These are phyloP conservation scores for Carpinus fangiana DNA, from an alignment of 306 rosid species.

Conservation along the genomic window DNA sequence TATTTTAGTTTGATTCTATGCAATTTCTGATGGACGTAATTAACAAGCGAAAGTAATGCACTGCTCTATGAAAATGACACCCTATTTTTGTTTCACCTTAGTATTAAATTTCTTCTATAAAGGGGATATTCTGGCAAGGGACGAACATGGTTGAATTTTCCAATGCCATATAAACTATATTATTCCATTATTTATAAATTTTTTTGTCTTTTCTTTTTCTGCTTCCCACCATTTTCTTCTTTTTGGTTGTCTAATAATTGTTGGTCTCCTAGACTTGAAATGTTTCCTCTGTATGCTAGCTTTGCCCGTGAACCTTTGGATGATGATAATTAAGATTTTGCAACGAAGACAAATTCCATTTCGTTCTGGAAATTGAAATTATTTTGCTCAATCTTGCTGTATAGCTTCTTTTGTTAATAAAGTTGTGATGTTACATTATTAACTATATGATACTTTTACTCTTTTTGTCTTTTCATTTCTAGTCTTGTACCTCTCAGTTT, in stretches of 20 bases:
- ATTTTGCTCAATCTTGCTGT: background rate
- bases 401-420: background rate
- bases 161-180: background rate
- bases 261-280: slow-evolving; percentile 1
- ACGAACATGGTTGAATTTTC: slow-evolving; percentile 11
- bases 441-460: background rate
- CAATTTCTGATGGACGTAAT: background rate
- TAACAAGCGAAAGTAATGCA: background rate
- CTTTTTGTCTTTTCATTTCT: background rate
- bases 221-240: slow-evolving; percentile 9
- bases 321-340: background rate
- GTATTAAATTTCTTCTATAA: slow-evolving; percentile 6
- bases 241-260: background rate
- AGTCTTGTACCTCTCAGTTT: background rate
- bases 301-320: slow-evolving; percentile 27
- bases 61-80: slow-evolving; percentile 18
- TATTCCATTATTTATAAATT: background rate
- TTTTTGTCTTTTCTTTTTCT: slow-evolving; percentile 23
- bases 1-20: background rate
- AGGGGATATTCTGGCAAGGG: slow-evolving; percentile 2
- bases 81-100: slow-evolving; percentile 9
- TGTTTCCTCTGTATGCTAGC: background rate
- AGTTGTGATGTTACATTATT: background rate
- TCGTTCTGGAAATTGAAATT: background rate
- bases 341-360: background rate